These are phyloP conservation scores for Calonectria hawksworthii DNA, from an alignment of 2,329 filamentous ascomycete species.

Conservation along the genomic window DNA sequence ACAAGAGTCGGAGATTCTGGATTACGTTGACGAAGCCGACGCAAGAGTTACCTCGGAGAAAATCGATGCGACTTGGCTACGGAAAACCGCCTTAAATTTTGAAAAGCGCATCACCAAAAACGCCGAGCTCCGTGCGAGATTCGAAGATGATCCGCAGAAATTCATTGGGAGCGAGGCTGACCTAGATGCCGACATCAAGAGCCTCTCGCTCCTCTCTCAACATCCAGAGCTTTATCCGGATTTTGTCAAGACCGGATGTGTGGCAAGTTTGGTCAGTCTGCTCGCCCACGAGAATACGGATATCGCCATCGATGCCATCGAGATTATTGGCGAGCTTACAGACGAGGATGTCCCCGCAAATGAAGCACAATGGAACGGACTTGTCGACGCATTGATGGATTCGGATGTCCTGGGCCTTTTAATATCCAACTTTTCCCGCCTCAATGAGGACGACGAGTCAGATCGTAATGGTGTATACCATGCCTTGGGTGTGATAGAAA, in stretches of 20 bases:
- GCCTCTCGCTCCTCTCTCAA: constrained; percentile 87
- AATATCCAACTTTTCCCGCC: constrained; percentile 81
- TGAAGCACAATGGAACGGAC: constrained; percentile 82
- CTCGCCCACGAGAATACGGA: constrained; percentile 97
- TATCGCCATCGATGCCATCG: constrained; percentile 91
- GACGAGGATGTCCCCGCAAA: constrained; percentile 92
- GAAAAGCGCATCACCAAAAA: constrained; percentile 95
- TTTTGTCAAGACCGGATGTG: constrained; percentile 81
- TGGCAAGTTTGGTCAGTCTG: constrained; percentile 81
- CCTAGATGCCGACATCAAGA: constrained; percentile 89
- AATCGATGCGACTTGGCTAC: constrained; percentile 87
- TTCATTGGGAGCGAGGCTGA: constrained; percentile 91
- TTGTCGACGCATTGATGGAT: constrained; percentile 77
- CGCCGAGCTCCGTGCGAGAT: constrained; percentile 87
- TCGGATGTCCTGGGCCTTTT: constrained; percentile 82
- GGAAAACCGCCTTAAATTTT: constrained; percentile 84
- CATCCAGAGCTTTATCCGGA: constrained; percentile 87
- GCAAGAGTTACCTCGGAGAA: constrained; percentile 71
- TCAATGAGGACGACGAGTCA: constrained; percentile 79
- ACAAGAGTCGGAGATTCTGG: constrained; percentile 85
- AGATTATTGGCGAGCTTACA: constrained; percentile 91
- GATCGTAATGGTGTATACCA: constrained; percentile 92
- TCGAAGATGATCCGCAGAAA: constrained; percentile 83
- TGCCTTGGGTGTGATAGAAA: constrained; percentile 86
- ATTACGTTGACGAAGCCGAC: constrained; percentile 80